Evolutionary conservation across 2,329 filamentous ascomycete genomes (phyloP).

Genomic region (Talaromyces islandicus): DNA sequence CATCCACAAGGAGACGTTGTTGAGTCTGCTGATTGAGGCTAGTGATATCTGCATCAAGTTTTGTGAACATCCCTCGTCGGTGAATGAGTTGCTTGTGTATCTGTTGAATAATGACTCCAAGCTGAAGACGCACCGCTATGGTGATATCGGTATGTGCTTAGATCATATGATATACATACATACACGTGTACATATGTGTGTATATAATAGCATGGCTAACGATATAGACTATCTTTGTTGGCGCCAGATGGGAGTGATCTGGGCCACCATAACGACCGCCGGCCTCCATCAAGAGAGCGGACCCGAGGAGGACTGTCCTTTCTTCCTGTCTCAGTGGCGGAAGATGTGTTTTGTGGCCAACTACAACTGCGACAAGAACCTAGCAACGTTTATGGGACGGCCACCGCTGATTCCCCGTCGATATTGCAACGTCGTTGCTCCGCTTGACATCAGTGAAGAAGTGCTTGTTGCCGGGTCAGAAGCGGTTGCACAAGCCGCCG

Average conservation of each 20-base stretch:
- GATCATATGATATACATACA: not conserved
- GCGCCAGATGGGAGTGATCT: slow-evolving; percentile 43
- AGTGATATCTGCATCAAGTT: not conserved
- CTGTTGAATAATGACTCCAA: not conserved
- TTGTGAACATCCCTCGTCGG: not conserved
- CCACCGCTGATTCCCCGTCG: slow-evolving; percentile 42
- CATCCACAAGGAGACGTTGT: not conserved
- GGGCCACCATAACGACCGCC: slow-evolving; percentile 42
- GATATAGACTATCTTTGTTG: slow-evolving; percentile 20
- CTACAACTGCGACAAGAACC: slow-evolving; percentile 43
- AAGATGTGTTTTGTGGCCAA: slow-evolving; percentile 36
- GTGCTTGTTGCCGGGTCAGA: slow-evolving; percentile 18
- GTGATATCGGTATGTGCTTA: not conserved
- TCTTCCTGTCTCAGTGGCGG: slow-evolving; percentile 38
- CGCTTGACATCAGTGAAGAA: slow-evolving; percentile 26
- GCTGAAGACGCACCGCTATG: not conserved
- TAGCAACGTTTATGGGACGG: slow-evolving; percentile 46
- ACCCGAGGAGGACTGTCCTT: slow-evolving; percentile 22
- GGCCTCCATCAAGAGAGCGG: slow-evolving; percentile 42
- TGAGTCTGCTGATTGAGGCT: not conserved
- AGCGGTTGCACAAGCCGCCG: not conserved
- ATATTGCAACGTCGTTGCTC: slow-evolving; percentile 36
- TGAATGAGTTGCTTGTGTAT: not conserved
- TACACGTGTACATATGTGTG: too few species aligned
- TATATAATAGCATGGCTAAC: not conserved